Percentiles rank a stretch among this genome's conserved stretches.
Conservation (phyloP, 345 rosid genomes). For the Melaleuca alternifolia region DNA sequence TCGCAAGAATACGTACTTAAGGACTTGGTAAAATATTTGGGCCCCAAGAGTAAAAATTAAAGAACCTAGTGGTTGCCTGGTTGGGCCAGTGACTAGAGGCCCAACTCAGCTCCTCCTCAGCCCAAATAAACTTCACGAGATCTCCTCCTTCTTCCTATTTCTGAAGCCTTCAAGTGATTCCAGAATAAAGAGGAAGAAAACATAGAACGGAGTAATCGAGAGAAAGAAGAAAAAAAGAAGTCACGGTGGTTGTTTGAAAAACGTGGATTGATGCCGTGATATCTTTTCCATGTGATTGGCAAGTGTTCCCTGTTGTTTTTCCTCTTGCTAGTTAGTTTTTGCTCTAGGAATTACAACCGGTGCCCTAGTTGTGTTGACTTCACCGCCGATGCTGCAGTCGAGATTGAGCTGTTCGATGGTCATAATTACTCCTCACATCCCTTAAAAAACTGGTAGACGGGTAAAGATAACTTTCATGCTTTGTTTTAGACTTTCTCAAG, state of each 20-base stretch:
- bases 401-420: not conserved
- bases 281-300: not conserved
- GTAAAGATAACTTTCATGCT: no score
- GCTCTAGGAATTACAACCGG: not conserved
- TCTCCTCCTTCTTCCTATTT: not conserved
- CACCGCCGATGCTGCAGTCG: not conserved
- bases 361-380: not conserved
- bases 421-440: no score
- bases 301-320: not conserved
- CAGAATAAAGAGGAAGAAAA: not conserved
- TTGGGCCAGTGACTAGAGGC: not conserved
- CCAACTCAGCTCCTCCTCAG: not conserved
- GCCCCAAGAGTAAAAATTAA: not conserved
- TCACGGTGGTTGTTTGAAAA: not conserved
- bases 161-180: not conserved
- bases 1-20: not conserved
- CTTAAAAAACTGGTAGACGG: no score
- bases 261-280: not conserved
- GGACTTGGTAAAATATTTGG: not conserved
- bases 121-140: not conserved
- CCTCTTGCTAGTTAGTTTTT: not conserved
- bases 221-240: not conserved
- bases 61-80: not conserved
- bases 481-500: no score
- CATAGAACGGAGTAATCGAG: not conserved